Conservation (phyloP, 495 filamentous ascomycete species). For the Neurospora sp. region DNA sequence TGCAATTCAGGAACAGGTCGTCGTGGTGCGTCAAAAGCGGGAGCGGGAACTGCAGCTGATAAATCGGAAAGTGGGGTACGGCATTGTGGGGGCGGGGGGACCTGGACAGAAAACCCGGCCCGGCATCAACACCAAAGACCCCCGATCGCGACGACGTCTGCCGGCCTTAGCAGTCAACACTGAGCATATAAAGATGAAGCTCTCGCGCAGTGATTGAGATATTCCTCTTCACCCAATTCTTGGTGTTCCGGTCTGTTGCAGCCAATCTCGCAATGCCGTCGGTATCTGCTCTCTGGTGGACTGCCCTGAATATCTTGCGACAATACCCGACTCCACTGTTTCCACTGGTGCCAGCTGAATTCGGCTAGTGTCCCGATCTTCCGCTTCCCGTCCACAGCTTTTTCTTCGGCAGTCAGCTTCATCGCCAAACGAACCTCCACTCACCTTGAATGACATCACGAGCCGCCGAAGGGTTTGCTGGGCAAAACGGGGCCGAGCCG, state of each 20-base stretch:
- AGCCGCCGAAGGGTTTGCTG: neutral
- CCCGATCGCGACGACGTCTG: neutral
- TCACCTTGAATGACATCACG: neutral
- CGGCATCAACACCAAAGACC: neutral
- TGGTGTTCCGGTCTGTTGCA: neutral
- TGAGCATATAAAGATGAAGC: neutral
- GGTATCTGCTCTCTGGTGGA: neutral
- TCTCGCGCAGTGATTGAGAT: neutral
- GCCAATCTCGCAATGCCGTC: neutral
- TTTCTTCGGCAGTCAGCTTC: neutral
- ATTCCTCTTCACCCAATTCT: neutral
- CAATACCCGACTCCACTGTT: neutral
- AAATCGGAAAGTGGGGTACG: neutral
- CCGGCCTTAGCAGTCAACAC: neutral
- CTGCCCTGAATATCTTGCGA: neutral
- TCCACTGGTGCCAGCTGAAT: neutral
- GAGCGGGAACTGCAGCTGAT: no score
- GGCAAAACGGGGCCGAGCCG: neutral
- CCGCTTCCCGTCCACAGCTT: neutral
- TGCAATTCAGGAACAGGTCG: no score
- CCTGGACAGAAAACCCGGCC: neutral
- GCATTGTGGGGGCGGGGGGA: neutral
- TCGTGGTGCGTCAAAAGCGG: no score
- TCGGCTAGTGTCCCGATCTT: neutral
- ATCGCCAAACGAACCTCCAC: neutral